Conservation (phyloP, 352 stramenopile species). For the Phytophthora citricola region DNA sequence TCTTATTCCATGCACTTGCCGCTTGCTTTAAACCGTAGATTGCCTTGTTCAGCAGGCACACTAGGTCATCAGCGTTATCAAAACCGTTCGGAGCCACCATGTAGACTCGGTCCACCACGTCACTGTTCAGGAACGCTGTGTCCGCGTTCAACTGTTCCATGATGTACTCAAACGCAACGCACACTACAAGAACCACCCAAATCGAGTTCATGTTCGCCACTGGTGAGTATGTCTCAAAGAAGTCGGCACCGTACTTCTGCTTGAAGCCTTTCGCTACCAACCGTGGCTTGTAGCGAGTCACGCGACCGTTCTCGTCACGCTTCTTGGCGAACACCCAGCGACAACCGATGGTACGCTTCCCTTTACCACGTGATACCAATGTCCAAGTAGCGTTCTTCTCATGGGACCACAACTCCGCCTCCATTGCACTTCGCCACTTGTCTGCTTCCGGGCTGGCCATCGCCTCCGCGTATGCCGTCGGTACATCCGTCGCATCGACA, state of each 20-base stretch:
- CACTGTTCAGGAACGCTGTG: conserved; percentile 17
- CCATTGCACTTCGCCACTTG: too few relatives aligned
- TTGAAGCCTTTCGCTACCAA: conserved; percentile 12
- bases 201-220: conserved; percentile 27
- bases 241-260: conserved; percentile 14
- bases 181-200: conserved; percentile 4
- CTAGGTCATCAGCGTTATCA: neutral
- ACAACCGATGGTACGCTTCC: conserved; percentile 4
- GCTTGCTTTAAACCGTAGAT: conserved; percentile 32
- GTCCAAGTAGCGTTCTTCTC: neutral
- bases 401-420: too few relatives aligned
- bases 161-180: neutral
- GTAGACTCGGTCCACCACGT: neutral
- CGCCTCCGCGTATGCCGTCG: conserved; percentile 11
- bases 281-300: neutral
- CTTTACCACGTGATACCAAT: neutral
- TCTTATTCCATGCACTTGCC: conserved; percentile 32
- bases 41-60: conserved; percentile 22
- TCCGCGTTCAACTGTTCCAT: conserved; percentile 13
- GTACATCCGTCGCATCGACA: neutral
- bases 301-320: conserved; percentile 1
- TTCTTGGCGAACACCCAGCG: conserved; percentile 16
- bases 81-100: conserved; percentile 7
- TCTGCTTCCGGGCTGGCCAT: neutral
- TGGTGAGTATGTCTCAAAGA: conserved; percentile 16